Conservation (phyloP, 1,139 yeast species). For the Blastobotrys proliferans region DNA sequence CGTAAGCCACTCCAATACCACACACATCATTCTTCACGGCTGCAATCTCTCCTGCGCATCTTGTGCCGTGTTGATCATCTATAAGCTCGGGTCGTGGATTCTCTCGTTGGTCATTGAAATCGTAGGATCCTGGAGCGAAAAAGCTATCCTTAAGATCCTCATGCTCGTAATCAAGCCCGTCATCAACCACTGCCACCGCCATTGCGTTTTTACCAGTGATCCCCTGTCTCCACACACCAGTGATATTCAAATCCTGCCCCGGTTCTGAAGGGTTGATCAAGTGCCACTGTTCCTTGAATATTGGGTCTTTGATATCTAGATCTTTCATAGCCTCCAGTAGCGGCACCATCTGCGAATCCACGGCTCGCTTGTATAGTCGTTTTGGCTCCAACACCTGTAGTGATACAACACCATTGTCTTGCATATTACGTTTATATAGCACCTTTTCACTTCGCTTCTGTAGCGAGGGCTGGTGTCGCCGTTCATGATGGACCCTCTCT, state of each 20-base stretch:
- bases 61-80: slow-evolving; percentile 95
- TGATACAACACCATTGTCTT: slow-evolving; percentile 19
- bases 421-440: slow-evolving; percentile 15
- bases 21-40: slow-evolving; percentile 77
- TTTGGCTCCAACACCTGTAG: slow-evolving; percentile 24
- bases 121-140: slow-evolving; percentile 80
- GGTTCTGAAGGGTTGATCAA: slow-evolving; percentile 64
- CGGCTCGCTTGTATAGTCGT: slow-evolving; percentile 21
- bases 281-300: slow-evolving; percentile 86
- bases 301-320: slow-evolving; percentile 73
- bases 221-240: slow-evolving; percentile 79
- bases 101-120: slow-evolving; percentile 71
- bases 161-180: slow-evolving; percentile 82
- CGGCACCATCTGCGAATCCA: slow-evolving; percentile 23
- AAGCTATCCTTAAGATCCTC: slow-evolving; percentile 67
- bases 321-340: slow-evolving; percentile 37
- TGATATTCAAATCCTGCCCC: slow-evolving; percentile 82
- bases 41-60: slow-evolving; percentile 98
- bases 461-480: neutral
- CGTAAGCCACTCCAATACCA: slow-evolving; percentile 92
- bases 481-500: slow-evolving; percentile 8
- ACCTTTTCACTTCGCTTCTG: slow-evolving; percentile 11
- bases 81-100: slow-evolving; percentile 73
- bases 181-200: slow-evolving; percentile 69
- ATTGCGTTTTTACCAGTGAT: slow-evolving; percentile 71